Evolutionary conservation across 257 asterid genomes (phyloP).

Genomic region (Nicotiana obtusifolia): DNA sequence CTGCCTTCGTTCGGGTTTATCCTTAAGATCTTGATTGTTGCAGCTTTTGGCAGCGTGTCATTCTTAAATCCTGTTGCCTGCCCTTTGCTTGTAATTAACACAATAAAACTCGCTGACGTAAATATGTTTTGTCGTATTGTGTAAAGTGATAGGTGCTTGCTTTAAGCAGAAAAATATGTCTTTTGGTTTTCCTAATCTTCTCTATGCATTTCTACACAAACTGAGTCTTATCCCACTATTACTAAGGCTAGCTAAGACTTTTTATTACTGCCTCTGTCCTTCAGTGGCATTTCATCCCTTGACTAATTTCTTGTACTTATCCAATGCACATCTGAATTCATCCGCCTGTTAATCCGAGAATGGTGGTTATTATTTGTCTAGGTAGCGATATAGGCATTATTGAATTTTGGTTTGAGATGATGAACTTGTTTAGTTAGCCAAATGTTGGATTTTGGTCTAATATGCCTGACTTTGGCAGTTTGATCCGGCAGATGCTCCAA

Average conservation of each 20-base stretch:
- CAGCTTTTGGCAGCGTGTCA: neutral
- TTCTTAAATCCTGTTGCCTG: neutral
- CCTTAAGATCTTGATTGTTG: neutral
- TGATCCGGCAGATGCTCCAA: constrained; percentile 50
- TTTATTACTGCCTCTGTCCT: neutral
- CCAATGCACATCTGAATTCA: neutral
- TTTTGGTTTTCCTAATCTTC: neutral
- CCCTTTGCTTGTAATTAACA: constrained; percentile 1
- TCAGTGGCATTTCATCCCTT: neutral
- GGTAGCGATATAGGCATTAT: neutral
- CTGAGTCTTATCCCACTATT: neutral
- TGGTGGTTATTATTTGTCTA: neutral
- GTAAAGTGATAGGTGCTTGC: neutral
- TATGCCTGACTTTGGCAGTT: constrained; percentile 35
- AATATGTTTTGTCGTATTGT: neutral
- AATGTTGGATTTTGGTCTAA: constrained; percentile 8
- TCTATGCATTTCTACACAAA: neutral
- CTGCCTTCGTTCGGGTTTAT: neutral
- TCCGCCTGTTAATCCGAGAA: neutral
- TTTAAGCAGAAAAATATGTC: neutral
- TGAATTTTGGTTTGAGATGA: constrained; percentile 7
- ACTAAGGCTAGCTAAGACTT: neutral
- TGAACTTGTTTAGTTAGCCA: neutral
- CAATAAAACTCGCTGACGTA: neutral
- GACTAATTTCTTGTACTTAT: neutral